phyloP scores from a whole-genome alignment of 441 rosid genomes.

The Omphalea diandra region DNA sequence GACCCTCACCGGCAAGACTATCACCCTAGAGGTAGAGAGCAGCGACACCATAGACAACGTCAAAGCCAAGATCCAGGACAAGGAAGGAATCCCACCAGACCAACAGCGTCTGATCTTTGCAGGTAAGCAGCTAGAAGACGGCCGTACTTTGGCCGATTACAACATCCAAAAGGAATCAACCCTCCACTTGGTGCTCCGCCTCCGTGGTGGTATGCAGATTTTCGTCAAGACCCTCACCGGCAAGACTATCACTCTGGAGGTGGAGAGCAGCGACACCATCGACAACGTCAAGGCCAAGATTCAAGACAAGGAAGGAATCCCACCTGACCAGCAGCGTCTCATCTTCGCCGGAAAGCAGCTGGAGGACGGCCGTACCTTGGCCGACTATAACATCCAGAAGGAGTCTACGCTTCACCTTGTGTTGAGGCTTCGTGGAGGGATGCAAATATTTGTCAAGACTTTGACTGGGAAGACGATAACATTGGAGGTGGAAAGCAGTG shows the following conservation, averaged over 20 bases:
- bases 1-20: constrained; percentile 42
- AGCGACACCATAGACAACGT: constrained; percentile 32
- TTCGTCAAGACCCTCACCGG: constrained; percentile 62
- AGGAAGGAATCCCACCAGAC: constrained; percentile 41
- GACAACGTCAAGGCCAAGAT: constrained; percentile 65
- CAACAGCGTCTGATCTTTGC: constrained; percentile 38
- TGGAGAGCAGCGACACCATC: constrained; percentile 62
- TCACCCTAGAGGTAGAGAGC: constrained; percentile 28
- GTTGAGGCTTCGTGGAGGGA: constrained; percentile 56
- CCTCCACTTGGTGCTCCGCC: constrained; percentile 42
- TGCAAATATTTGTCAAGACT: constrained; percentile 65
- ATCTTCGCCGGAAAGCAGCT: constrained; percentile 67
- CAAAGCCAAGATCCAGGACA: constrained; percentile 41
- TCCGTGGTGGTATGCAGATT: constrained; percentile 66
- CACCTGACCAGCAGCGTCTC: constrained; percentile 63
- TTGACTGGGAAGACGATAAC: constrained; percentile 62
- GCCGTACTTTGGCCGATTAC: constrained; percentile 41
- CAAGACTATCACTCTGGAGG: constrained; percentile 53
- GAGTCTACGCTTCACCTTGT: constrained; percentile 56
- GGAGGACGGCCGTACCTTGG: constrained; percentile 55
- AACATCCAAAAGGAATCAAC: constrained; percentile 41
- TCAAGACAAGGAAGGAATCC: constrained; percentile 65
- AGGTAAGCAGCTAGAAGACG: constrained; percentile 44
- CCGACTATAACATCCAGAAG: constrained; percentile 63
- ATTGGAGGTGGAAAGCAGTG: constrained; percentile 54